Conservation (phyloP, 805 yeast species). For the Starmerella roubikii region DNA sequence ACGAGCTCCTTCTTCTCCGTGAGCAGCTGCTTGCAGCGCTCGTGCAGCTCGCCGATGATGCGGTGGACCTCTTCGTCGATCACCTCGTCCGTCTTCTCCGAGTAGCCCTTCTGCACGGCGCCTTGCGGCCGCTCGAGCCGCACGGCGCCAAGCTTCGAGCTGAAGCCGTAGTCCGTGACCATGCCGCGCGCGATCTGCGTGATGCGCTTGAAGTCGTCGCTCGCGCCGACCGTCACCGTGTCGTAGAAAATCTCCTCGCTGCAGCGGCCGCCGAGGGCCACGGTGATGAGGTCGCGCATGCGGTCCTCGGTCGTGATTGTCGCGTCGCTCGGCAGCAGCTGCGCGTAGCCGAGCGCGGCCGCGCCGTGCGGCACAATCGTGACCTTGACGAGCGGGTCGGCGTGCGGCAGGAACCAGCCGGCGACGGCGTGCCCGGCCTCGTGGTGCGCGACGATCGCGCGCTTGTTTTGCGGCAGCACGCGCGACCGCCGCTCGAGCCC, state of each 20-base stretch:
- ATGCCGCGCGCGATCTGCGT: constrained; percentile 79
- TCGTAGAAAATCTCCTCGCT: constrained; percentile 80
- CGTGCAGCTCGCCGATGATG: constrained; percentile 53
- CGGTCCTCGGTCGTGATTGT: constrained; percentile 66
- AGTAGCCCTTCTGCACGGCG: constrained; percentile 49
- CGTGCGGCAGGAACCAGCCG: constrained; percentile 80
- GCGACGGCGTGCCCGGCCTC: constrained; percentile 96
- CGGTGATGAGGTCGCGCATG: constrained; percentile 72
- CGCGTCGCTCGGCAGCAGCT: constrained; percentile 81
- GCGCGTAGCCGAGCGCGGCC: constrained; percentile 94
- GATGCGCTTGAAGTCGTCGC: constrained; percentile 84
- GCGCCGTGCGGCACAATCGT: constrained; percentile 89
- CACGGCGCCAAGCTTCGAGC: constrained; percentile 60
- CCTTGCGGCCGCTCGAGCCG: constrained; percentile 36
- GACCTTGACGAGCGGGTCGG: constrained; percentile 87
- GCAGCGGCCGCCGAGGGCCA: constrained; percentile 87
- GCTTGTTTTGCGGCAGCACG: constrained; percentile 66
- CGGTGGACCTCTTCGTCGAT: constrained; percentile 60
- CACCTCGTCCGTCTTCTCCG: constrained; percentile 53
- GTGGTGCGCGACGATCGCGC: constrained; percentile 78
- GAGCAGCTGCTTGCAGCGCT: constrained; percentile 43
- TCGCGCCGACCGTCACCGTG: constrained; percentile 82
- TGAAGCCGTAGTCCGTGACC: constrained; percentile 84
- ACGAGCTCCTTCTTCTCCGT: constrained; percentile 47
- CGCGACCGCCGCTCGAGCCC: constrained; percentile 82